Conservation (phyloP, 2,329 filamentous ascomycete genomes). For the Corniculantispora saksenae region DNA sequence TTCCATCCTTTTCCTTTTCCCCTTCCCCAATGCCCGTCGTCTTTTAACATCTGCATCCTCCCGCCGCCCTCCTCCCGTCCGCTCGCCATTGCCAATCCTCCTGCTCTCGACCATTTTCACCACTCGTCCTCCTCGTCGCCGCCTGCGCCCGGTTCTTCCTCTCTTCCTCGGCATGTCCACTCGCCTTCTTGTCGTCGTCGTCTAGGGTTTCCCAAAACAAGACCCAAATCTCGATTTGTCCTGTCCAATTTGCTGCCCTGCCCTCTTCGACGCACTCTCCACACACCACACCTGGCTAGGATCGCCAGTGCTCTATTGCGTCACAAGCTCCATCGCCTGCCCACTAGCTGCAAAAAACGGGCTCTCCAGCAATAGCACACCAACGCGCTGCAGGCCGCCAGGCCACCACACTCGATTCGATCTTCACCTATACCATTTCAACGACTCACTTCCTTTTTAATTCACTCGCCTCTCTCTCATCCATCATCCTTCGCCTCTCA, state of each 20-base stretch:
- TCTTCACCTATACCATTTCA: neutral
- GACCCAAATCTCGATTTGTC: constrained; percentile 16
- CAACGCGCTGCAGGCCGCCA: constrained; percentile 4
- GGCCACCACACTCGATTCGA: neutral
- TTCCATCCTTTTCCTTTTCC: neutral
- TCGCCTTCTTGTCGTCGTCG: neutral
- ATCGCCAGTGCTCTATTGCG: constrained; percentile 19
- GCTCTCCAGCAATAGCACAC: constrained; percentile 3
- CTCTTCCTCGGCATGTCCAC: neutral
- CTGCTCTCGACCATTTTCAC: neutral
- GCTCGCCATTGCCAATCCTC: neutral
- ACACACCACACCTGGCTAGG: constrained; percentile 13
- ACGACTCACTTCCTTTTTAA: constrained; percentile 4
- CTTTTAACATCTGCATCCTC: neutral
- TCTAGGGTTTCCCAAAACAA: neutral
- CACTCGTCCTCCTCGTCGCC: neutral
- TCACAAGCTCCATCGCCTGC: constrained; percentile 15
- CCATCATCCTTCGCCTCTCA: constrained; percentile 1
- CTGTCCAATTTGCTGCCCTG: constrained; percentile 11
- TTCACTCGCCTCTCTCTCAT: constrained; percentile 6
- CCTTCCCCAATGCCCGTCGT: neutral
- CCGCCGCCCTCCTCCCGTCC: neutral
- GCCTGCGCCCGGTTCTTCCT: neutral
- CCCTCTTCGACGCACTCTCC: constrained; percentile 12
- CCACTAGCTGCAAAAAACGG: constrained; percentile 14